Percentiles rank a stretch among this genome's conserved stretches.
Conservation (phyloP, 306 rosid species). For the Sicyos baderoa region DNA sequence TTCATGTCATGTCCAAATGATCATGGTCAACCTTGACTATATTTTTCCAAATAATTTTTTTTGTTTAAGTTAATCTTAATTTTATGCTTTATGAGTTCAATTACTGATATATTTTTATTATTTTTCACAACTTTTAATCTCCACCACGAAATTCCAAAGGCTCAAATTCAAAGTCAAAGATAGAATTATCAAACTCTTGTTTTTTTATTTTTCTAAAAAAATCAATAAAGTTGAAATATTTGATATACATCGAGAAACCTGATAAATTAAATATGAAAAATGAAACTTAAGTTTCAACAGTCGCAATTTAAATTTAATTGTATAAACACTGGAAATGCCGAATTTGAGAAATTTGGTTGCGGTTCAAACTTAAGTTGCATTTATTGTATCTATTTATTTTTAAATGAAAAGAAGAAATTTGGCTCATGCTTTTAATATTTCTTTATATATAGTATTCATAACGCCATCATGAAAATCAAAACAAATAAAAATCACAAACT, state of each 20-base stretch:
- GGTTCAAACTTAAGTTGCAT: constrained; percentile 2
- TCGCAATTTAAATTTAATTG: background rate
- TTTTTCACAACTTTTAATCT: background rate
- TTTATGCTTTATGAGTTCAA: background rate
- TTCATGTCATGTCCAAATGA: background rate
- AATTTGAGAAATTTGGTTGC: background rate
- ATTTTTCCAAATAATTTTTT: background rate
- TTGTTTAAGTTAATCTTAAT: background rate
- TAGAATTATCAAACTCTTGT: background rate
- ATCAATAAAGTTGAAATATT: background rate
- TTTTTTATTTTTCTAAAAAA: background rate
- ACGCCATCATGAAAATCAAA: too few species aligned
- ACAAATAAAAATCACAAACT: too few species aligned
- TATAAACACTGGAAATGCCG: background rate
- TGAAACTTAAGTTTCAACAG: background rate
- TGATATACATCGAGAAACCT: background rate
- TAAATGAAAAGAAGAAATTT: background rate
- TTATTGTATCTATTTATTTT: background rate
- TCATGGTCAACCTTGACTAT: background rate
- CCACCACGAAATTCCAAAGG: background rate
- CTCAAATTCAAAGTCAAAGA: background rate
- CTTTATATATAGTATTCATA: too few species aligned
- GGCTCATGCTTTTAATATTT: background rate
- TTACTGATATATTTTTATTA: background rate
- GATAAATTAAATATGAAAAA: background rate